Base-by-base conservation (phyloP, 2,329 filamentous ascomycete species). In the Penicillium sp. region DNA sequence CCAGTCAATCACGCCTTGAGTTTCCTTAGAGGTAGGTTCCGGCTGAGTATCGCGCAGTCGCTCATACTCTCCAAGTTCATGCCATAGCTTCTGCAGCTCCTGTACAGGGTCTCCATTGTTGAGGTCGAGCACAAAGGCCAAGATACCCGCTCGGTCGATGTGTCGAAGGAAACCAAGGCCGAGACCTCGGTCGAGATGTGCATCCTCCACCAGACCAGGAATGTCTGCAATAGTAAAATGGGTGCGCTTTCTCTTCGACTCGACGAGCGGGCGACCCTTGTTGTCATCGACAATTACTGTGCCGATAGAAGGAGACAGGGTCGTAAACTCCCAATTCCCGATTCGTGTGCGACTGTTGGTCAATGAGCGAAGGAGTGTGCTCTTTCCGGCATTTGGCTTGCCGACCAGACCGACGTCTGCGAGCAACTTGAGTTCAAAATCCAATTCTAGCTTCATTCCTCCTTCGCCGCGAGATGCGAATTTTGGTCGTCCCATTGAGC, bases 321-420 rank as follows among this genome's bases (percentile, higher is more conserved):
- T 99, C 3, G 94, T 99, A 70, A 99, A 99, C 9, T 91, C 92
- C 94, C 94, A 99, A 69, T 89, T 86, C 36, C 94, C 94, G 4
- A 99, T 85, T 35, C 94, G 84, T 1, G 94, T 90, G 53, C 91
- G 87, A 68, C 89, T 95, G 69, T 92, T 92, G 63, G 87, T 95
- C 63, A 99, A 76, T 3, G 92, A 87, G 16, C 94, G 86, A 14
- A 97, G 81, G 1, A 99, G 80, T 0, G 94, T 97, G 68, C 89
- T 95, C 74, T 99, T 99, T 8, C 94, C 94, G 4, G 92, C 94
- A 69, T 99, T 99, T 1, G 94, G 94, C 14, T 97, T 82, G 0
- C 94, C 94, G 14, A 99, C 94, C 2, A 99, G 81, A 0, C 94
- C 94, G 7, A 99, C 88, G 71, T 99, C 94, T 5, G 94, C 94